phyloP scores from a whole-genome alignment of 441 rosid genomes.

The Erodium moschatum region DNA sequence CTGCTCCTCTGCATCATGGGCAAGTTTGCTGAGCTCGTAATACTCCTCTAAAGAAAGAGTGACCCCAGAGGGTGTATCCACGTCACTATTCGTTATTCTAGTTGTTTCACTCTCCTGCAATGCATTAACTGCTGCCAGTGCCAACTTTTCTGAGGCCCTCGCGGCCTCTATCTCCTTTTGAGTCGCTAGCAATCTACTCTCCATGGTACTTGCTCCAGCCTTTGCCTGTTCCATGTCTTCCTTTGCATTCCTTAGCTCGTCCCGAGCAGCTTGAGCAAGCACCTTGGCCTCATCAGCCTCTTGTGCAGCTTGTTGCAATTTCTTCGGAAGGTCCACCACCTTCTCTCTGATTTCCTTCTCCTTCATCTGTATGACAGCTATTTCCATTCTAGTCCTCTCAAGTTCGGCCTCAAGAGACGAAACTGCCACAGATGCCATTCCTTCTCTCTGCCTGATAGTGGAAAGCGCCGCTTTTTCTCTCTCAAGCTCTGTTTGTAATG shows the following conservation, averaged over 20 bases:
- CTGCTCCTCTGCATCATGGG: conserved; percentile 74
- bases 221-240: conserved; percentile 77
- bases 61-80: conserved; percentile 39
- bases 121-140: conserved; percentile 74
- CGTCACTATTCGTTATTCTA: conserved; percentile 24
- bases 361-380: conserved; percentile 51
- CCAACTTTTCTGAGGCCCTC: conserved; percentile 71
- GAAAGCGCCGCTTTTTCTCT: conserved; percentile 58
- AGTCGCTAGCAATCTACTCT: conserved; percentile 70
- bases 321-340: conserved; percentile 61
- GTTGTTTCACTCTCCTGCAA: conserved; percentile 71
- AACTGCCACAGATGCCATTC: conserved; percentile 75
- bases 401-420: conserved; percentile 74
- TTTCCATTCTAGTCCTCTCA: conserved; percentile 52
- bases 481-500: conserved; percentile 61
- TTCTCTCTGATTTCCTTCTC: conserved; percentile 68
- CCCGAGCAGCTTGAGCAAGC: conserved; percentile 53
- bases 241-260: conserved; percentile 61
- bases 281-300: conserved; percentile 75
- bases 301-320: conserved; percentile 67
- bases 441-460: conserved; percentile 67
- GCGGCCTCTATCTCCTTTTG: conserved; percentile 87
- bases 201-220: conserved; percentile 72
- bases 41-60: conserved; percentile 81
- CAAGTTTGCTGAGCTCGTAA: conserved; percentile 69